A percentile compares a stretch with the other conserved stretches of the same genome.
Conservation (phyloP, 169 alveolate genomes). For the Eimeria necatrix region DNA sequence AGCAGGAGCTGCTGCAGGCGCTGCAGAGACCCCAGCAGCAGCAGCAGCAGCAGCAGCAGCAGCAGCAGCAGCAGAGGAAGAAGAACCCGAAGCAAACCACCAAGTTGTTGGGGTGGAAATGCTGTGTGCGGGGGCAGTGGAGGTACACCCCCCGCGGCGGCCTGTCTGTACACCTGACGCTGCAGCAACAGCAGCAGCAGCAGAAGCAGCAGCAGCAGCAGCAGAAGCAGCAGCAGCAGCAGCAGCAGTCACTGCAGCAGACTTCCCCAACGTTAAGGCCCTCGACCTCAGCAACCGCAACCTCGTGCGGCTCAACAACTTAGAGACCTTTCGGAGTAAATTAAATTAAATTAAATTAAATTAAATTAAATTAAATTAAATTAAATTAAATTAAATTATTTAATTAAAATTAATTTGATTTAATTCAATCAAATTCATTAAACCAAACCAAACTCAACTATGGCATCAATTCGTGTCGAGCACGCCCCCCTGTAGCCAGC, state of each 20-base stretch:
- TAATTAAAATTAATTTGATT: neutral
- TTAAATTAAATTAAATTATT: neutral
- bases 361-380: neutral
- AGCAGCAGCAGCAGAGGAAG: neutral
- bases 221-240: too few relatives aligned
- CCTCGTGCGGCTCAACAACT: neutral
- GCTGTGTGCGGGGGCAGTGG: neutral
- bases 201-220: too few relatives aligned
- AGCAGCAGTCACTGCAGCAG: neutral
- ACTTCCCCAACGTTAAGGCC: neutral
- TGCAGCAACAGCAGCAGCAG: too few relatives aligned
- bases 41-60: neutral
- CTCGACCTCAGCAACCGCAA: slow-evolving; percentile 27
- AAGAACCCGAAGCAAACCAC: neutral
- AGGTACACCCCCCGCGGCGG: neutral
- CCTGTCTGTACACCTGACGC: too few relatives aligned
- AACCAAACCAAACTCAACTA: too few relatives aligned
- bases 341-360: neutral
- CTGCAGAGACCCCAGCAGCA: too few relatives aligned
- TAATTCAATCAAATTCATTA: too few relatives aligned
- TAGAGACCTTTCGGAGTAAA: neutral
- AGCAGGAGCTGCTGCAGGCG: too few relatives aligned
- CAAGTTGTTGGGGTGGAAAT: neutral
- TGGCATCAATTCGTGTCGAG: too few relatives aligned
- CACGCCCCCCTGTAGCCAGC: too few relatives aligned